Base-by-base conservation (phyloP, 805 yeast genomes). In the Priceomyces melissophilus region DNA sequence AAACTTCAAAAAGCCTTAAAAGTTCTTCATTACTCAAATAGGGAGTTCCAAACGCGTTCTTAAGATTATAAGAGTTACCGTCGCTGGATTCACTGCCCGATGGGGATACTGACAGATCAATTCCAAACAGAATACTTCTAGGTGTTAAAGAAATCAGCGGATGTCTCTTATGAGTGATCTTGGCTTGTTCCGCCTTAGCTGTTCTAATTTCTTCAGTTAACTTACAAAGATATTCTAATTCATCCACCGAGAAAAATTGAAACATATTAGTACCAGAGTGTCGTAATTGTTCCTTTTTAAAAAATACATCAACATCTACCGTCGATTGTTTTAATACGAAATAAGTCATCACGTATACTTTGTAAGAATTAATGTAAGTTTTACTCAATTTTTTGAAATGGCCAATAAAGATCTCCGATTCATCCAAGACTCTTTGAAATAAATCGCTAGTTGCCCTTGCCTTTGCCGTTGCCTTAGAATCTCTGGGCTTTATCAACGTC, bases 341-440 rank as follows among this genome's bases (percentile, higher is more conserved):
- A 45, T 60, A 65, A 7, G 71, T 58, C 60, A 69, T 65, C 33
- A 68, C 71, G 42, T 67, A 65, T 10, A 69, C 48, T 44, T 60
- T 58, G 54, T 68, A 68, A 2, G 73, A 67, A 44, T 67, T 69
- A 39, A 65, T 57, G 47, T 69, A 69, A 4, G 58, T 58, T 14
- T 55, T 44, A 46, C 73, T 63, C 46, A 69, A 55, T 27, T 57
- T 58, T 16, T 68, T 36, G 52, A 69, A 69, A 45, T 65, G 63
- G 1, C 75, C 74, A 26, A 69, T 72, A 46, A 69, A 69, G 6
- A 68, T 49, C 37, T 69, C 75, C 1, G 73, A 66, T 39, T 69
- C 73, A 1, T 57, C 42, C 23, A 69, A 48, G 10, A 63, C 57
- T 29, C 61, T 51, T 10, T 50, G 53, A 41, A 67, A 65, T 31